A percentile compares a stretch with the other conserved stretches of the same genome.
phyloP scores from a whole-genome alignment of 2,329 filamentous ascomycete genomes.

The Hymenoscyphus occultus region DNA sequence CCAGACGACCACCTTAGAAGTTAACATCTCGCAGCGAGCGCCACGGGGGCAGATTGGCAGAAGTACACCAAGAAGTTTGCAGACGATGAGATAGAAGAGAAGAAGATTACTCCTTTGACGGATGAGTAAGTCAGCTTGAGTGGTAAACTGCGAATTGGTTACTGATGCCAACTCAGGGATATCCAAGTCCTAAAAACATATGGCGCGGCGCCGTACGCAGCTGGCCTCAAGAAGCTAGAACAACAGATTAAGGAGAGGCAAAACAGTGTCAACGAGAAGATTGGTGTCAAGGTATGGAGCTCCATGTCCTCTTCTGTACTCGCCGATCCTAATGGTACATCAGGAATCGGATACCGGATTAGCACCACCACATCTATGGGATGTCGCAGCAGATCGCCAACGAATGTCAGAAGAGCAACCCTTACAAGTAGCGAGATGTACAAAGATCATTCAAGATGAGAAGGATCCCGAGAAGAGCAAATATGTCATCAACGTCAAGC shows the following conservation, averaged over 20 bases:
- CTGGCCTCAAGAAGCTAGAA: constrained; percentile 92
- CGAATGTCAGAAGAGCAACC: constrained; percentile 98
- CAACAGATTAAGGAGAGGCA: constrained; percentile 99
- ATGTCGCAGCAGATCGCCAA: constrained; percentile 95
- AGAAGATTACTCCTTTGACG: constrained; percentile 96
- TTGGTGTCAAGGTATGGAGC: constrained; percentile 68
- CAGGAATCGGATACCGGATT: constrained; percentile 98
- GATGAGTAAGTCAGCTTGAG: constrained; percentile 71
- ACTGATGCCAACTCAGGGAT: constrained; percentile 63
- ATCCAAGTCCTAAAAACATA: constrained; percentile 99
- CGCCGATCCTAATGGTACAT: constrained; percentile 16
- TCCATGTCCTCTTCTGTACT: background rate
- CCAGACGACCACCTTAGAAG: background rate
- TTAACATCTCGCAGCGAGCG: constrained; percentile 51
- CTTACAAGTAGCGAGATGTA: constrained; percentile 94
- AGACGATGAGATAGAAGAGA: constrained; percentile 96
- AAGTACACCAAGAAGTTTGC: constrained; percentile 97
- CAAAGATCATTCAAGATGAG: constrained; percentile 97
- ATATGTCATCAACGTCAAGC: constrained; percentile 99
- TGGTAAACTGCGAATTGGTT: constrained; percentile 8
- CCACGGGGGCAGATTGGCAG: constrained; percentile 93
- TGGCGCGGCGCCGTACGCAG: constrained; percentile 91
- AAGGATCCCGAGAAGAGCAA: constrained; percentile 97
- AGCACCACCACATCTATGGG: constrained; percentile 97
- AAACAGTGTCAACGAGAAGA: constrained; percentile 97